phyloP scores from a whole-genome alignment of 257 asterid species.

The Ajuga chamaepitys region DNA sequence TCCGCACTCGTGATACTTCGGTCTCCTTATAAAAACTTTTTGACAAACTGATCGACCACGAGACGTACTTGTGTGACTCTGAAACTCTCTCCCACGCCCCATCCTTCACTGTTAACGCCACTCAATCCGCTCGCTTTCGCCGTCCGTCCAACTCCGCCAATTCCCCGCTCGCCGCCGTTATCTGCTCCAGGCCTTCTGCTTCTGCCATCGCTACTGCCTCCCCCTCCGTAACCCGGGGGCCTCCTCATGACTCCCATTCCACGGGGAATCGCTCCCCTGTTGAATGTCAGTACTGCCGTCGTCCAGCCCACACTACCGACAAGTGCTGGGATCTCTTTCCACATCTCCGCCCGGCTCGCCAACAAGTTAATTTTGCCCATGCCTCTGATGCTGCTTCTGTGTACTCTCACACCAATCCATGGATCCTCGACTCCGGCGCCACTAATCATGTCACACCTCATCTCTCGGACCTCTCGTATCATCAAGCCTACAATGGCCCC shows the following conservation, averaged over 20 bases:
- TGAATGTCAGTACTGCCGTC: neutral
- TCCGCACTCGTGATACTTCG: neutral
- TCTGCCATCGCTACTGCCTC: fast-evolving
- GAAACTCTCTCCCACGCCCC: neutral
- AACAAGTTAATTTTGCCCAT: neutral
- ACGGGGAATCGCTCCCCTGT: too few relatives aligned
- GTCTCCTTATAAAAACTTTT: neutral
- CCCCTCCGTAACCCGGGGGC: neutral
- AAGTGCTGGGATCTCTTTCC: neutral
- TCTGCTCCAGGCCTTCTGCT: neutral
- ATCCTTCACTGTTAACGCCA: neutral
- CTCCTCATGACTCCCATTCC: neutral
- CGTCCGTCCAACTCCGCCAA: neutral
- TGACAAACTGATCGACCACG: neutral
- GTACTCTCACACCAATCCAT: neutral
- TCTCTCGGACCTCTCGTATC: neutral
- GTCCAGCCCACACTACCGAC: neutral
- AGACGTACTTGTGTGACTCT: neutral
- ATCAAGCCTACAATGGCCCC: too few relatives aligned
- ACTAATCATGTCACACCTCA: neutral
- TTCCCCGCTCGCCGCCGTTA: neutral
- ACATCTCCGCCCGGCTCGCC: neutral
- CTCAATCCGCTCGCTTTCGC: neutral
- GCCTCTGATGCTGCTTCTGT: neutral
- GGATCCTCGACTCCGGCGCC: neutral